Percentiles rank a stretch among this genome's conserved stretches.
These are phyloP conservation scores for Penicillium sp. DNA, from an alignment of 2,329 filamentous ascomycete species.

Conservation along the genomic window DNA sequence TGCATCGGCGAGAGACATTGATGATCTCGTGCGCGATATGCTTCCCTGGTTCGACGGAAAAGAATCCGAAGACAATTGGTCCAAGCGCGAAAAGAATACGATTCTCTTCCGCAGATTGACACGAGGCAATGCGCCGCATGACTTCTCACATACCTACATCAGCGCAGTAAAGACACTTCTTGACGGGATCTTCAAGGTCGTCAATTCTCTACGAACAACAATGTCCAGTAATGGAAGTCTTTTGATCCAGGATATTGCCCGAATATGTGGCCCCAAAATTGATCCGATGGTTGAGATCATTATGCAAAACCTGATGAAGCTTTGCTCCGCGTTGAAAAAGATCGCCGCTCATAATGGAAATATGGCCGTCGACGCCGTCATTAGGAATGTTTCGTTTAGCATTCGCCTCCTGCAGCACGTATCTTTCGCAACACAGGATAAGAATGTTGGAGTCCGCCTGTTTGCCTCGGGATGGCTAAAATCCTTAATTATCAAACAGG, in stretches of 20 bases:
- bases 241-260: conserved; percentile 80
- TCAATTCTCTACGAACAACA: conserved; percentile 82
- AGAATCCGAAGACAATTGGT: conserved; percentile 89
- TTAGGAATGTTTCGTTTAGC: conserved; percentile 77
- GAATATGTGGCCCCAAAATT: conserved; percentile 70
- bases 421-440: conserved; percentile 79
- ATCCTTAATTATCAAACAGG: conserved; percentile 74
- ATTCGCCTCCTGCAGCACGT: conserved; percentile 82
- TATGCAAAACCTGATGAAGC: conserved; percentile 84
- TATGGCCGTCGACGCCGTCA: conserved; percentile 73
- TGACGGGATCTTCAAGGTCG: conserved; percentile 84
- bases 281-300: conserved; percentile 89
- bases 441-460: conserved; percentile 82
- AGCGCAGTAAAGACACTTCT: conserved; percentile 69
- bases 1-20: conserved; percentile 81
- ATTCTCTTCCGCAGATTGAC: conserved; percentile 73
- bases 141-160: conserved; percentile 72
- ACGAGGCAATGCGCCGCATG: conserved; percentile 77
- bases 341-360: conserved; percentile 85
- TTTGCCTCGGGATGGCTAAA: conserved; percentile 81
- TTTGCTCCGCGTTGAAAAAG: conserved; percentile 87
- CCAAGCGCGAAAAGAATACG: conserved; percentile 77
- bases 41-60: conserved; percentile 76
- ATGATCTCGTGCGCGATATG: conserved; percentile 83
- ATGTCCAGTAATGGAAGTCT: conserved; percentile 82